Percentiles rank a stretch among this genome's conserved stretches.
Conservation (phyloP, 352 stramenopile genomes). For the Globisporangium acanthophoron region DNA sequence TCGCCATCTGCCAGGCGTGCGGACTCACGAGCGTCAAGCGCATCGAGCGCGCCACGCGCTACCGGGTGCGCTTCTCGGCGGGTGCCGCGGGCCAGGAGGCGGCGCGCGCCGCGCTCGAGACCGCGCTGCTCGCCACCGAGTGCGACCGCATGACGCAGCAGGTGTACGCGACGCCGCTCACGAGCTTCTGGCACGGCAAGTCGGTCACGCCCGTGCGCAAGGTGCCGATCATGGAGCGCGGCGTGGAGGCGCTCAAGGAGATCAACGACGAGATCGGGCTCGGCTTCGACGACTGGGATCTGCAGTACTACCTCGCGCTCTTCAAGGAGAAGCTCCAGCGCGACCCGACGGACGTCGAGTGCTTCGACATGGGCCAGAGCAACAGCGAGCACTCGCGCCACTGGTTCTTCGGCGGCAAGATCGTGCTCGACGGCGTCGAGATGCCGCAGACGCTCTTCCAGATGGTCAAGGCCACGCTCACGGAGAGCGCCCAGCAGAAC, state of each 20-base stretch:
- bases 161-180: slow-evolving; percentile 89
- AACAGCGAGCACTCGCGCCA: slow-evolving; percentile 99
- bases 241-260: slow-evolving; percentile 91
- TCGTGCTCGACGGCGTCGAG: slow-evolving; percentile 96
- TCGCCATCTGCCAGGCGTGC: slow-evolving; percentile 95
- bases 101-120: slow-evolving; percentile 36
- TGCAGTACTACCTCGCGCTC: slow-evolving; percentile 98
- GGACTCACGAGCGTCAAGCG: slow-evolving; percentile 86
- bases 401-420: slow-evolving; percentile 99
- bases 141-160: slow-evolving; percentile 98
- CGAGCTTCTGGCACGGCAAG: slow-evolving; percentile 87
- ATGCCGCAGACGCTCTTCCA: slow-evolving; percentile 97
- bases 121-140: slow-evolving; percentile 57
- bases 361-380: slow-evolving; percentile 98
- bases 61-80: slow-evolving; percentile 67
- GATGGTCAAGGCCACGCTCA: slow-evolving; percentile 98
- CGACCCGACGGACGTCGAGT: slow-evolving; percentile 99
- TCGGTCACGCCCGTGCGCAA: slow-evolving; percentile 80
- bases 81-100: slow-evolving; percentile 22
- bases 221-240: slow-evolving; percentile 94
- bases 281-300: slow-evolving; percentile 98
- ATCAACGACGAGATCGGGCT: slow-evolving; percentile 95
- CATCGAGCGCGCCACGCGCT: slow-evolving; percentile 93
- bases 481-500: slow-evolving; percentile 88
- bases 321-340: slow-evolving; percentile 96